Percentiles rank a stretch among this genome's conserved stretches.
phyloP scores from a whole-genome alignment of 1,284 basidiomycete species.

The Veloboletus limbatus region DNA sequence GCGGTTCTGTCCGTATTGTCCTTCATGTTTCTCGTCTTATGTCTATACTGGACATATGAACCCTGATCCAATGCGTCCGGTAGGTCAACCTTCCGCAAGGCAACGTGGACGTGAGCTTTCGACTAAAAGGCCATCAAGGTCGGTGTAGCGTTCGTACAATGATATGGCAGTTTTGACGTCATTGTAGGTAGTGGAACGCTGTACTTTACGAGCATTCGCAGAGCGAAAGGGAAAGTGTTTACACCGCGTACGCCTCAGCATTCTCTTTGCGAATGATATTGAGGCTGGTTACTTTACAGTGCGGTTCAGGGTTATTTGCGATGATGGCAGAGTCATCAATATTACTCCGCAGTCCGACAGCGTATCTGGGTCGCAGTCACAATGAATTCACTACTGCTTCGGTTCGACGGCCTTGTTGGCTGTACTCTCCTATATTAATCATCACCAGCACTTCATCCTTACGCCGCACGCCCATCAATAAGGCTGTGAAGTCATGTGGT shows the following conservation, averaged over 20 bases:
- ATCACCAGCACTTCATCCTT: too few species aligned
- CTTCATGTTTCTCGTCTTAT: neutral
- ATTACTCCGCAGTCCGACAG: constrained; percentile 8
- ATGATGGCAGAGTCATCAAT: constrained; percentile 55
- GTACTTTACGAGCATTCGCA: constrained; percentile 78
- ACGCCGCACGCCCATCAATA: too few species aligned
- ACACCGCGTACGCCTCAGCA: constrained; percentile 53
- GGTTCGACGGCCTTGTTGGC: too few species aligned
- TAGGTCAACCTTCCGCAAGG: constrained; percentile 74
- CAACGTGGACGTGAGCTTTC: constrained; percentile 72
- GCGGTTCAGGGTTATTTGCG: constrained; percentile 67
- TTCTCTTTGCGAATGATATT: neutral
- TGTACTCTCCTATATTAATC: too few species aligned
- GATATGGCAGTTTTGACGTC: neutral
- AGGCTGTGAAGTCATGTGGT: too few species aligned
- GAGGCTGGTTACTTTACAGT: constrained; percentile 39
- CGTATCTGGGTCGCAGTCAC: neutral
- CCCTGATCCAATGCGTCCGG: neutral
- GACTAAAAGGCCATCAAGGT: constrained; percentile 71
- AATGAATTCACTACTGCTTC: neutral
- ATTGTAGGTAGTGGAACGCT: constrained; percentile 62
- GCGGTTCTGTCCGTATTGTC: constrained; percentile 58
- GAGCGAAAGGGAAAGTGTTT: constrained; percentile 70
- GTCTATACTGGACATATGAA: too few species aligned
- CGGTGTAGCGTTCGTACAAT: constrained; percentile 10